These are phyloP conservation scores for Aspergillus viridinutans DNA, from an alignment of 2,329 filamentous ascomycete species.

Conservation along the genomic window DNA sequence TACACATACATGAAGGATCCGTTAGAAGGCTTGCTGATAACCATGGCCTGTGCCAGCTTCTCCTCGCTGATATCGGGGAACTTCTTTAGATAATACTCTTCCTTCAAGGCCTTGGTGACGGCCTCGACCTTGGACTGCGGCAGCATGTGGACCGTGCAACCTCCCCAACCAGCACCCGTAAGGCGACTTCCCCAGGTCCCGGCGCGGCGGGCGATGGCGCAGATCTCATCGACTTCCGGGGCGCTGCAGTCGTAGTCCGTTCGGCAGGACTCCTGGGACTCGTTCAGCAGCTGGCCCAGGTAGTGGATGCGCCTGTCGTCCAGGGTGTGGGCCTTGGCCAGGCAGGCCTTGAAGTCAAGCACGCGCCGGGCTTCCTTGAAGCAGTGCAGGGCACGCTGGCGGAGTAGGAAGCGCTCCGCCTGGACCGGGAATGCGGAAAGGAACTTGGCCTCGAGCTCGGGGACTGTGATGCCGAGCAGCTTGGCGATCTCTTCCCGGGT, in stretches of 20 bases:
- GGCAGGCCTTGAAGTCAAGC: conserved; percentile 72
- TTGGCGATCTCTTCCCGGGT: conserved; percentile 78
- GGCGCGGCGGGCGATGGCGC: conserved; percentile 68
- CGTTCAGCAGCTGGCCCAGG: conserved; percentile 81
- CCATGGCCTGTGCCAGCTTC: conserved; percentile 72
- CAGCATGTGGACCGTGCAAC: conserved; percentile 90
- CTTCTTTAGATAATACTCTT: conserved; percentile 75
- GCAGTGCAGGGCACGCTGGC: conserved; percentile 84
- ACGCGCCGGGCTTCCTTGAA: conserved; percentile 86
- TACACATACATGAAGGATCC: conserved; percentile 40
- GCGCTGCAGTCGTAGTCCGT: conserved; percentile 89
- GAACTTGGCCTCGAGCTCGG: conserved; percentile 71
- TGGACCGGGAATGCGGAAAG: conserved; percentile 86
- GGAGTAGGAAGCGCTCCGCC: conserved; percentile 80
- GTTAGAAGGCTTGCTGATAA: conserved; percentile 73
- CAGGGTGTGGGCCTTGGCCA: conserved; percentile 54
- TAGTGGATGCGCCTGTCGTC: conserved; percentile 64
- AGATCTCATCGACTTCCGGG: conserved; percentile 86
- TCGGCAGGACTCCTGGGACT: conserved; percentile 82
- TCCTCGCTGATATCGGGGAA: conserved; percentile 66
- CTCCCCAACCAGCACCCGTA: conserved; percentile 95
- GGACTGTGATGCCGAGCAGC: conserved; percentile 63
- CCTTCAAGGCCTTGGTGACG: conserved; percentile 72
- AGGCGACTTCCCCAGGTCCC: conserved; percentile 81
- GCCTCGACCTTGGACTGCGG: conserved; percentile 74